A percentile compares a stretch with the other conserved stretches of the same genome.
phyloP scores from a whole-genome alignment of 2,329 filamentous ascomycete genomes.

The Ciborinia camelliae region DNA sequence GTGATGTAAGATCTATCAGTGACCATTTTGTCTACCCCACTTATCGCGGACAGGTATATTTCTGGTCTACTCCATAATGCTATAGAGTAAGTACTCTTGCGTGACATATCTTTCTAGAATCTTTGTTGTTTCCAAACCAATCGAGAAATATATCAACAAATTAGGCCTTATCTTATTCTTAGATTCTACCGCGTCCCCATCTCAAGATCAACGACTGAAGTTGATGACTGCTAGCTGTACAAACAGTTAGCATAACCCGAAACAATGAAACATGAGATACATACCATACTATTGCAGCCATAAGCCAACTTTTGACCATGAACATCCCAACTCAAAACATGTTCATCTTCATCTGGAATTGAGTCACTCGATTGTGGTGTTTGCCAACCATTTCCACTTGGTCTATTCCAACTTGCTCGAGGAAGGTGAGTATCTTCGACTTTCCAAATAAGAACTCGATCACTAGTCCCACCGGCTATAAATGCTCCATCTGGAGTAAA shows the following conservation, averaged over 20 bases:
- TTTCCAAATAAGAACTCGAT: slow-evolving; percentile 62
- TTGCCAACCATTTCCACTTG: slow-evolving; percentile 54
- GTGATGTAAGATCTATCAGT: not conserved
- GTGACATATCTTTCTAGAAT: not conserved
- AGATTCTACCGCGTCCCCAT: not conserved
- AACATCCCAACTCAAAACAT: slow-evolving; percentile 61
- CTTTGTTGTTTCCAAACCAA: not conserved
- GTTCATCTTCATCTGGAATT: slow-evolving; percentile 56
- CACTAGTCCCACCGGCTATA: slow-evolving; percentile 58
- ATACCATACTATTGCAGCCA: slow-evolving; percentile 59
- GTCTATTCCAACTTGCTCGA: slow-evolving; percentile 57
- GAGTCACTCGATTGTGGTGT: slow-evolving; percentile 51
- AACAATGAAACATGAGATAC: slow-evolving; percentile 33
- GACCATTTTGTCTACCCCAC: not conserved
- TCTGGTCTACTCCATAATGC: slow-evolving; percentile 5
- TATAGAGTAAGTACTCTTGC: not conserved
- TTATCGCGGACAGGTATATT: not conserved
- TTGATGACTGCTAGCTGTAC: slow-evolving; percentile 26
- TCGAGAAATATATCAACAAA: not conserved
- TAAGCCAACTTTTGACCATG: slow-evolving; percentile 61
- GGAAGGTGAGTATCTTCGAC: slow-evolving; percentile 57
- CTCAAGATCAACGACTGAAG: slow-evolving; percentile 20
- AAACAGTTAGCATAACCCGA: slow-evolving; percentile 11
- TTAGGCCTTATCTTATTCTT: not conserved
- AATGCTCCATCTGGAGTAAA: slow-evolving; percentile 63